Conservation (phyloP, 495 filamentous ascomycete genomes). For the Lindgomyces ingoldianus region DNA sequence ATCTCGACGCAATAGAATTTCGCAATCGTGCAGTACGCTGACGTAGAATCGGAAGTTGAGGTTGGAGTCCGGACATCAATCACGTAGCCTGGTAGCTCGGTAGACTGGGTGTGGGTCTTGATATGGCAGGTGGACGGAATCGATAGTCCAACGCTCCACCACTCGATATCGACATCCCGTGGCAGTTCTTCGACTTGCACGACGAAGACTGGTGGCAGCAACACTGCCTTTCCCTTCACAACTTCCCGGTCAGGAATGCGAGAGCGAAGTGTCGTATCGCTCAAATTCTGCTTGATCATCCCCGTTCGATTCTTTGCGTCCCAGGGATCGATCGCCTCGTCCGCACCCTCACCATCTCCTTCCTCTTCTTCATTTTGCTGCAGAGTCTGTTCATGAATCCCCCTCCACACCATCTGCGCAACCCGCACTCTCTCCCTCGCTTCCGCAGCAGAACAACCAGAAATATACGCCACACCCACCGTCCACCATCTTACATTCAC, state of each 20-base stretch:
- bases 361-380: no score
- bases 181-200: constrained; percentile 73
- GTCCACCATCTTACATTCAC: constrained; percentile 73
- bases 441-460: constrained; percentile 22
- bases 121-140: not conserved
- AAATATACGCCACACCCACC: constrained; percentile 70
- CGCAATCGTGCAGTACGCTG: no score
- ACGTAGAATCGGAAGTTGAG: no score
- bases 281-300: not conserved
- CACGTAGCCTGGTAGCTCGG: no score
- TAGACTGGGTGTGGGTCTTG: no score
- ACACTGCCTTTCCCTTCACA: constrained; percentile 33
- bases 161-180: constrained; percentile 65
- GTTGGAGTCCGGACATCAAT: no score
- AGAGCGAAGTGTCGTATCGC: constrained; percentile 14
- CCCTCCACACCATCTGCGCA: constrained; percentile 56
- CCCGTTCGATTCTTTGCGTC: constrained; percentile 53
- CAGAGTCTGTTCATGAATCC: constrained; percentile 44
- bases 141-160: constrained; percentile 25
- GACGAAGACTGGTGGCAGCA: constrained; percentile 66
- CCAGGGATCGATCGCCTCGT: constrained; percentile 67
- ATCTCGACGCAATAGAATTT: no score
- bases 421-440: constrained; percentile 42
- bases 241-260: constrained; percentile 36
- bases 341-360: constrained; percentile 34